Conservation (phyloP, 2,329 filamentous ascomycete species). For the Fusarium sterilihyphosum region DNA sequence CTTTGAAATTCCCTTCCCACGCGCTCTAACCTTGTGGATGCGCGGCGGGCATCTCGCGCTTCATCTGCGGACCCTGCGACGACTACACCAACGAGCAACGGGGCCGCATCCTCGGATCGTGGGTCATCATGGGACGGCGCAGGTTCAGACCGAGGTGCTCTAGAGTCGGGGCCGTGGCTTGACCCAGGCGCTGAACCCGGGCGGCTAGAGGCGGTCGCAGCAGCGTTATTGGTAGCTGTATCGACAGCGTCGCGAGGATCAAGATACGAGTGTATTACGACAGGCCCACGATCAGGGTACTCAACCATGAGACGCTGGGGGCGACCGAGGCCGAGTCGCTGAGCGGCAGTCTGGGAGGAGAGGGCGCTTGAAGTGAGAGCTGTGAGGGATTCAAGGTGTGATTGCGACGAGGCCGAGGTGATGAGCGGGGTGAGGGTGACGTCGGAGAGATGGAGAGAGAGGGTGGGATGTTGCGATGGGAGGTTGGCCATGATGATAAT, state of each 20-base stretch:
- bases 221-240: slow-evolving; percentile 19
- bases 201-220: slow-evolving; percentile 12
- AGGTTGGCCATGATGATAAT: slow-evolving; percentile 49
- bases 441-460: slow-evolving; percentile 68
- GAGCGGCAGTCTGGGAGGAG: slow-evolving; percentile 61
- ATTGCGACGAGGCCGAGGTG: slow-evolving; percentile 58
- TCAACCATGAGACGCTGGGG: slow-evolving; percentile 69
- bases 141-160: slow-evolving; percentile 23
- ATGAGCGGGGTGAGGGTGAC: slow-evolving; percentile 66
- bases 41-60: slow-evolving; percentile 61
- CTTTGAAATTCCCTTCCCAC: slow-evolving; percentile 65
- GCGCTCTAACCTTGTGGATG: slow-evolving; percentile 63
- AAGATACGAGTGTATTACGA: slow-evolving; percentile 59
- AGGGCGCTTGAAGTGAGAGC: slow-evolving; percentile 63
- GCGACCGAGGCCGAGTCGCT: slow-evolving; percentile 62
- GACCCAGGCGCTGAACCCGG: slow-evolving; percentile 30
- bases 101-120: slow-evolving; percentile 52
- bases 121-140: slow-evolving; percentile 28
- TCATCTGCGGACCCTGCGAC: slow-evolving; percentile 61
- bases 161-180: slow-evolving; percentile 25
- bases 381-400: slow-evolving; percentile 61
- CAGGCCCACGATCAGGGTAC: slow-evolving; percentile 56
- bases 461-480: slow-evolving; percentile 60
- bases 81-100: slow-evolving; percentile 65
- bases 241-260: slow-evolving; percentile 48